Conservation (phyloP, 2,329 filamentous ascomycete genomes). For the Zymoseptoria brevis region DNA sequence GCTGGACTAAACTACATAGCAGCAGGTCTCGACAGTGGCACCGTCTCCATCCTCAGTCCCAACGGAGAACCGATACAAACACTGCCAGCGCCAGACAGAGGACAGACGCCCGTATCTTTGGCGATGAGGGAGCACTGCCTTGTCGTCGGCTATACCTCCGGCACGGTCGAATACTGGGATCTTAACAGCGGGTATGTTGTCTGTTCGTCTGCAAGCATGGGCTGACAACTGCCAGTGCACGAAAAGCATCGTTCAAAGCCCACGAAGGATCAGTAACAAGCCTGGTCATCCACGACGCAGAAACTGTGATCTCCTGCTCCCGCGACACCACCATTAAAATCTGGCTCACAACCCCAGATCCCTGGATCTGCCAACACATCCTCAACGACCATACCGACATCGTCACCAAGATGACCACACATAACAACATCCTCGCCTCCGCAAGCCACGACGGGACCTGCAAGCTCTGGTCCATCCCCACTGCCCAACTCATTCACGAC, state of each 20-base stretch:
- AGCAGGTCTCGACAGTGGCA: not conserved
- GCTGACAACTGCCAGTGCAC: not conserved
- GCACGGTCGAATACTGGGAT: not conserved
- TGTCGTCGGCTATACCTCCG: not conserved
- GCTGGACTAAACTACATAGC: not conserved
- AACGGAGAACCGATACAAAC: not conserved
- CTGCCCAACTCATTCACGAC: not conserved
- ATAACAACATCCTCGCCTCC: not conserved
- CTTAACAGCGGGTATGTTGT: not conserved
- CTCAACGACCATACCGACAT: not conserved
- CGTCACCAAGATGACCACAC: not conserved
- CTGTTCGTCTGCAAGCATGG: not conserved
- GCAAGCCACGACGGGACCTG: not conserved
- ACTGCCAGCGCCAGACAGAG: not conserved
- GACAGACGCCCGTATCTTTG: not conserved
- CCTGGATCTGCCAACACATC: not conserved
- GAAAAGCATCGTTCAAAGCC: not conserved
- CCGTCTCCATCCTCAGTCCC: not conserved
- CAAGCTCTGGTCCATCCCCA: not conserved
- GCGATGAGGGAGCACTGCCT: not conserved
- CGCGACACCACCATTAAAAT: not conserved
- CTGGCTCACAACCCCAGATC: not conserved
- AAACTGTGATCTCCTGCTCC: not conserved
- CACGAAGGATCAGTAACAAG: not conserved
- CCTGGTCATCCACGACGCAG: not conserved